These are phyloP conservation scores for Epichloe glyceriae DNA, from an alignment of 2,329 filamentous ascomycete genomes.

Conservation along the genomic window DNA sequence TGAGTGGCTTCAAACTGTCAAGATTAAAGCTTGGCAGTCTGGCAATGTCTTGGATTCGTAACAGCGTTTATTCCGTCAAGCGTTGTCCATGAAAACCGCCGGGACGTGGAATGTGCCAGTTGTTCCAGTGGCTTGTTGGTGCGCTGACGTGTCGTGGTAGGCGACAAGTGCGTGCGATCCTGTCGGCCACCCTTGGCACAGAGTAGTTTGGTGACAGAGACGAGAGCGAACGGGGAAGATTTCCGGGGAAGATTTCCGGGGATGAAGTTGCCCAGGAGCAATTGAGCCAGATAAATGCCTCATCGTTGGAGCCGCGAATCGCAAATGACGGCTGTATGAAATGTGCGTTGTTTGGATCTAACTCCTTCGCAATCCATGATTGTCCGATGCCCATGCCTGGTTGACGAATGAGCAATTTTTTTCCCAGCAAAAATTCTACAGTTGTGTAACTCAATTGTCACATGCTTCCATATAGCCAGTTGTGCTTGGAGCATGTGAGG, in stretches of 20 bases:
- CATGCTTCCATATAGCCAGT: too few species aligned
- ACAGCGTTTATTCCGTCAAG: not conserved
- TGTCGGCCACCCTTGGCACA: too few species aligned
- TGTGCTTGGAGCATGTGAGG: not conserved
- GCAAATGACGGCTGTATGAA: not conserved
- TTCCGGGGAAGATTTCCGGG: too few species aligned
- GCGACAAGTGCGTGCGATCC: too few species aligned
- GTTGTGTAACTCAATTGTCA: too few species aligned
- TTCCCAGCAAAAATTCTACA: too few species aligned
- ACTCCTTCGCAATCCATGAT: not conserved
- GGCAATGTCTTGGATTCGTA: conserved; percentile 1
- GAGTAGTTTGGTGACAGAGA: too few species aligned
- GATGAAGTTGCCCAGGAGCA: too few species aligned
- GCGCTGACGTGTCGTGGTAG: not conserved
- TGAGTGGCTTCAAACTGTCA: not conserved
- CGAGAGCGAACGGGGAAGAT: too few species aligned
- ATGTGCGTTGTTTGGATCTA: not conserved
- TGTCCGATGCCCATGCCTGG: not conserved
- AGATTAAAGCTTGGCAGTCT: conserved; percentile 1
- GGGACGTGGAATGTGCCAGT: not conserved
- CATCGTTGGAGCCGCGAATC: too few species aligned
- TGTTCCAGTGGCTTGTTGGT: not conserved
- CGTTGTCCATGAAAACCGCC: not conserved
- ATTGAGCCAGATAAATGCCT: too few species aligned
- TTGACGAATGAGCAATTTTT: not conserved